phyloP scores from a whole-genome alignment of 108 stramenopile species.

The Nitzschia putrida region DNA sequence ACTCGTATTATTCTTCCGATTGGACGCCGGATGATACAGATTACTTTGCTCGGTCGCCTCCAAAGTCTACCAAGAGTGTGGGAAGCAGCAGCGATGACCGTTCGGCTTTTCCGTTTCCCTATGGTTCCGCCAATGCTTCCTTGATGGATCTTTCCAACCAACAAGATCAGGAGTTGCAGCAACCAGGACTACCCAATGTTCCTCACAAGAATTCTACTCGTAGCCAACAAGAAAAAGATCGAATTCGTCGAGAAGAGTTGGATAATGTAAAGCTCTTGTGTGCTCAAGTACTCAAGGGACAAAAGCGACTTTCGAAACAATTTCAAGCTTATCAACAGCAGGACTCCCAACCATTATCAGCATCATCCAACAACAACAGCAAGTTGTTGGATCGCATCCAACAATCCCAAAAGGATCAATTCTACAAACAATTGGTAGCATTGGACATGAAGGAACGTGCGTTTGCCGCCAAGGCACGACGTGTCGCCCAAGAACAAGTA shows the following conservation, averaged over 20 bases:
- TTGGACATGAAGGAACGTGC: slow-evolving; percentile 44
- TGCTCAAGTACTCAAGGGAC: slow-evolving; percentile 24
- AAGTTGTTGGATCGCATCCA: slow-evolving; percentile 10
- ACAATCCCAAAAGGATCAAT: slow-evolving; percentile 20
- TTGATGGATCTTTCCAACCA: too few relatives aligned
- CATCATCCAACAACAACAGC: neutral
- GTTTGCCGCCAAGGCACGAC: neutral
- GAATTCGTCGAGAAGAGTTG: slow-evolving; percentile 33
- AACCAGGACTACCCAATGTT: too few relatives aligned
- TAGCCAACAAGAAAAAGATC: slow-evolving; percentile 1
- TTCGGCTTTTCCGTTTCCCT: too few relatives aligned
- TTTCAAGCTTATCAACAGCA: slow-evolving; percentile 23
- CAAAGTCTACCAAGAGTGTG: too few relatives aligned
- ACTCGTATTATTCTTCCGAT: neutral
- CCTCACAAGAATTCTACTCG: neutral
- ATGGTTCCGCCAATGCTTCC: too few relatives aligned
- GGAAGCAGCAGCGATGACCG: too few relatives aligned
- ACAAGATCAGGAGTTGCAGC: too few relatives aligned
- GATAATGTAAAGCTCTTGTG: slow-evolving; percentile 42
- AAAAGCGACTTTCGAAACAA: slow-evolving; percentile 22
- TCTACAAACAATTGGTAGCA: slow-evolving; percentile 31
- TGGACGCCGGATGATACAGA: neutral
- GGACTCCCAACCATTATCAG: neutral
- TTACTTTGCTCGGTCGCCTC: too few relatives aligned
- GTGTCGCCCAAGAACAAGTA: neutral